Base-by-base conservation (phyloP, 2,329 filamentous ascomycete genomes). In the Aspergillus sp. region DNA sequence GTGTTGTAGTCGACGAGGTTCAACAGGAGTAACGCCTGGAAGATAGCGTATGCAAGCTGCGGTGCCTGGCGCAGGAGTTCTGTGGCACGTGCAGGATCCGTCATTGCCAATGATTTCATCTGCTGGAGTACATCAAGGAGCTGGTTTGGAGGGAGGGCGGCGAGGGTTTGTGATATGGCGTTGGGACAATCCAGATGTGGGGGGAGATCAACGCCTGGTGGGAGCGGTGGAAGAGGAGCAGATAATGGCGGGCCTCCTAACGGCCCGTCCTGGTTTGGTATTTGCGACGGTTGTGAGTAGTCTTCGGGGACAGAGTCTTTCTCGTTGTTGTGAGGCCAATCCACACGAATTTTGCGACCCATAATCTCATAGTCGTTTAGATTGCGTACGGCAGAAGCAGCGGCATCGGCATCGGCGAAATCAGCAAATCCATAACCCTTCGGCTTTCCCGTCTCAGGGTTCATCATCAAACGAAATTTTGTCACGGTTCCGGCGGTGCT, bases 351-450 rank as follows among this genome's bases (percentile, higher is more conserved):
- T 75, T 96, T 96, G 68, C 95, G 86, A 55, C 92, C 92, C 88
- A 96, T 96, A 71, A 97, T 87, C 73, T 98, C 93, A 77, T 91
- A 88, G 74, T 96, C 92, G 78, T 98, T 96, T 52, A 98, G 80
- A 72, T 99, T 98, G 66, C 93, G 89, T 48, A 98, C 93, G 2
- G 95, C 95, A 2, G 92, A 96, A 39, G 93, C 91, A 33, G 95
- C 95, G 24, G 92, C 83, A 84, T 96, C 93, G 59, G 90, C 87
- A 71, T 98, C 95, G 55, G 91, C 89, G 71, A 96, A 99, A 73
- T 98, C 93, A 69, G 93, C 90, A 69, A 98, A 99, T 37, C 95
- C 95, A 73, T 96, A 99, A 17, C 95, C 95, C 75, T 97, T 98
- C 1, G 95, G 93, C 56, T 91, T 87, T 42, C 93, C 93, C 3